Evolutionary conservation across 805 yeast genomes (phyloP), one percentile per base, ranked within the genome.

Genomic region (Yarrowia deformans): DNA sequence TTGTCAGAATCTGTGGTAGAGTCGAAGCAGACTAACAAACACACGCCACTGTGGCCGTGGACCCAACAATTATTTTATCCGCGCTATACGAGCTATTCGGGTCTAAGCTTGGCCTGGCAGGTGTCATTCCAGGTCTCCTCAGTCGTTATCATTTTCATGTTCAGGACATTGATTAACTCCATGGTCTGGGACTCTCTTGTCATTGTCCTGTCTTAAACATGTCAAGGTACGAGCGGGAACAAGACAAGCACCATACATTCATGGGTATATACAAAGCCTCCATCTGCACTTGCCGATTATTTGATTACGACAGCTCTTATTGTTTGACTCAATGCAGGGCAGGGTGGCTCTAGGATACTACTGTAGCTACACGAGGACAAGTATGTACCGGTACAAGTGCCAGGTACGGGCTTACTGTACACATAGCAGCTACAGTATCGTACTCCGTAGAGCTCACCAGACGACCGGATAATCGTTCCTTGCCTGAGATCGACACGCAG

Each of bases 401-500:
- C 29, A 23, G 29, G 29, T 23, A 23, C 29, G 29, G 29, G 29
- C 29, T 23, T 23, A 23, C 29, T 23, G 29, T 23, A 23, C 29
- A 23, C 29, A 23, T 23, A 42, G 19, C 46, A 42, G 14, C 32
- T 34, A 23, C 29, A 23, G 29, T 23, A 23, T 23, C 4, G 29
- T 23, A 23, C 10, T 34, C 37, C 37, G 10, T 8, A 39, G 18
- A 6, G 9, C 16, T 46, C 50, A 46, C n/a, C 35, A 13, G 50
- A 23, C 50, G 5, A 16, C n/a, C n/a, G n/a, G 35, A 13, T 13
- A 46, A 46, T 23, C 23, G 14, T 46, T 46, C 50, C 35, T 13
- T 14, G 50, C 50, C 50, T 13, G 34, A 46, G 50, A 46, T 46
- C 34, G 50, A 46, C 32, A 46, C 50, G 35, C 50, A 46, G 23